Conservation (phyloP, 129 eudicot genomes). For the Centella asiatica region DNA sequence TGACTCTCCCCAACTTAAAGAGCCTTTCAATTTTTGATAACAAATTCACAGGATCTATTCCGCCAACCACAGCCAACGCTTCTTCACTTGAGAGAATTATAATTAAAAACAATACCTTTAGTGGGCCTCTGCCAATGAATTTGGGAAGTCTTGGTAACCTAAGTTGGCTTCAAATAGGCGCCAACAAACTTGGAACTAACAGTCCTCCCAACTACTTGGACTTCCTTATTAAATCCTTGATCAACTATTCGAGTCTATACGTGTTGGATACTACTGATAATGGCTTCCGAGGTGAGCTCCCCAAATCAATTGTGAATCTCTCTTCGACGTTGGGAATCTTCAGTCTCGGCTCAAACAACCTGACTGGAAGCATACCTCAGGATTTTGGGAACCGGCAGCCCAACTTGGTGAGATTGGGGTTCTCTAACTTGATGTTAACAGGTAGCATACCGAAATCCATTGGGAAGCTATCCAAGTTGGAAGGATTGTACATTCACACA, state of each 20-base stretch:
- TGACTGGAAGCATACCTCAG: background rate
- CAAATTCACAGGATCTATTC: background rate
- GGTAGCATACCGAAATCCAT: background rate
- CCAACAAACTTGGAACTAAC: background rate
- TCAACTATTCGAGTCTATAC: background rate
- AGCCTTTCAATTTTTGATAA: background rate
- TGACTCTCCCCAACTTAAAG: background rate
- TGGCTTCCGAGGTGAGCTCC: background rate
- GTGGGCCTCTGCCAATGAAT: background rate
- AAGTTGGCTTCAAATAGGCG: background rate
- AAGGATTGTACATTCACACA: background rate
- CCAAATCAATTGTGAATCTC: background rate
- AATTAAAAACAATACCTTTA: background rate
- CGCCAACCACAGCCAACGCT: background rate
- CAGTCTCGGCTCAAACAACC: background rate
- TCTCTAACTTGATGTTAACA: background rate
- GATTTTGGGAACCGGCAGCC: background rate
- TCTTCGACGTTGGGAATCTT: background rate
- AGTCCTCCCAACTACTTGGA: background rate
- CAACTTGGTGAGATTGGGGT: background rate
- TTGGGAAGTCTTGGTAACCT: background rate
- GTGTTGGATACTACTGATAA: background rate
- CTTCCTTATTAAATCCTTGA: background rate
- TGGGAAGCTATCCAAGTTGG: background rate
- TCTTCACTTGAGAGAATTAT: background rate